Base-by-base conservation (phyloP, 192 early-diverging fungal species). In the Coemansia sp. region DNA sequence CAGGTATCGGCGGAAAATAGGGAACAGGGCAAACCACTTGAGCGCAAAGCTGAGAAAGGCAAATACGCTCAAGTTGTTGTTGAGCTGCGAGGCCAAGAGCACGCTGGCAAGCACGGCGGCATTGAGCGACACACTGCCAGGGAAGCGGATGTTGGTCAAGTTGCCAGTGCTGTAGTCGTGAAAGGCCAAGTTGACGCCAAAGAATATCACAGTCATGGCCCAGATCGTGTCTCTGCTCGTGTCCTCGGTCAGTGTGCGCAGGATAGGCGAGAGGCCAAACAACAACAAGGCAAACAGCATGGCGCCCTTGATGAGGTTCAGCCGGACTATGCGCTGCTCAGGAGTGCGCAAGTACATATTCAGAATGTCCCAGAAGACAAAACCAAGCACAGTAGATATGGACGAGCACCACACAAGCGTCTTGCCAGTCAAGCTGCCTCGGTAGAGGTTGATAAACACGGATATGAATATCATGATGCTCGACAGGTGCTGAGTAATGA, bases 121-220 rank as follows among this genome's bases (percentile, higher is more conserved):
- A 76, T 98, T 99, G 31, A 97, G 93, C n/a, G 96, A 95, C n/a
- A 97, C 84, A 3, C 96, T 95, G 24, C 96, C 95, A 0, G 96
- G 95, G 73, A 94, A 95, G 65, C 93, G 66, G n/a, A 84, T 66
- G 54, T 79, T 78, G 67, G 80, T 77, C 65, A 76, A 64, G 34
- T 71, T 78, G n/a, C 70, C 76, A 3, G 63, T 77, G 73, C 73
- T 69, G 70, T 95, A 98, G 80, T 99, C 94, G 74, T 96, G 94
- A 74, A 97, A 99, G 1, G 93, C 80, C 36, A 99, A 74, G 74
- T 97, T 98, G 22, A 88, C 89, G 36, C 94, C 71, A 71, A 99
- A 94, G 55, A 97, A 78, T 12, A 91, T 86, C 7, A 91, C 89
- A 0, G 94, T 92, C 70, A 98, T 78, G 6, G 96, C 95, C 93